Conservation (phyloP, 805 yeast genomes). For the Yamadazyma insecticola region DNA sequence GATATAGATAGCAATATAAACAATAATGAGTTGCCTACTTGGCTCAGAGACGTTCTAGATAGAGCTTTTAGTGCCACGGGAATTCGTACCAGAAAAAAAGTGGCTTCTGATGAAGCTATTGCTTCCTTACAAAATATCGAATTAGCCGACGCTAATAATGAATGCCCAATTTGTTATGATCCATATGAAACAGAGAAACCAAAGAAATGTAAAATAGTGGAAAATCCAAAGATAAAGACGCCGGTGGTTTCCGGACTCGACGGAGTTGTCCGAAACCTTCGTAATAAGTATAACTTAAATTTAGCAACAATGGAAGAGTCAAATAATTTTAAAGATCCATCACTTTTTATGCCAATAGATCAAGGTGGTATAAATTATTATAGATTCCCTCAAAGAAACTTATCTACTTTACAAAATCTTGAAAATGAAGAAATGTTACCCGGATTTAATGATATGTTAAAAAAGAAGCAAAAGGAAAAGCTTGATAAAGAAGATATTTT, state of each 20-base stretch:
- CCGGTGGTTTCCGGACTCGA: neutral
- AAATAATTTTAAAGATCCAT: constrained; percentile 24
- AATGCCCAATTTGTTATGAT: constrained; percentile 41
- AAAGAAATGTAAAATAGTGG: neutral
- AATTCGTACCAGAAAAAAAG: constrained; percentile 16
- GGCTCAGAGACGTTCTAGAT: constrained; percentile 31
- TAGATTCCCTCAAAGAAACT: constrained; percentile 24
- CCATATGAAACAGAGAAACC: constrained; percentile 15
- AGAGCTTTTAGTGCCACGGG: constrained; percentile 31
- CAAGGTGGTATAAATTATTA: constrained; percentile 18
- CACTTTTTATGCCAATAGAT: constrained; percentile 28
- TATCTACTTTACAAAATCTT: constrained; percentile 15
- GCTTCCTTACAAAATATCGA: constrained; percentile 27
- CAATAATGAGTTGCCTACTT: constrained; percentile 22
- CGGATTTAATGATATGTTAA: constrained; percentile 15
- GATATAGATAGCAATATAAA: constrained; percentile 14
- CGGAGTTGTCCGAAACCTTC: neutral
- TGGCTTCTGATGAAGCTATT: constrained; percentile 37
- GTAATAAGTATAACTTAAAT: neutral
- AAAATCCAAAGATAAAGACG: neutral
- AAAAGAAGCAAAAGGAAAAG: constrained; percentile 8
- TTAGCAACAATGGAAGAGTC: neutral
- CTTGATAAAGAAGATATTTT: constrained; percentile 10
- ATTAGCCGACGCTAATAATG: constrained; percentile 16
- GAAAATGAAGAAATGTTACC: constrained; percentile 23